Base-by-base conservation (phyloP, 352 stramenopile species). In the Aphanomyces invadans region DNA sequence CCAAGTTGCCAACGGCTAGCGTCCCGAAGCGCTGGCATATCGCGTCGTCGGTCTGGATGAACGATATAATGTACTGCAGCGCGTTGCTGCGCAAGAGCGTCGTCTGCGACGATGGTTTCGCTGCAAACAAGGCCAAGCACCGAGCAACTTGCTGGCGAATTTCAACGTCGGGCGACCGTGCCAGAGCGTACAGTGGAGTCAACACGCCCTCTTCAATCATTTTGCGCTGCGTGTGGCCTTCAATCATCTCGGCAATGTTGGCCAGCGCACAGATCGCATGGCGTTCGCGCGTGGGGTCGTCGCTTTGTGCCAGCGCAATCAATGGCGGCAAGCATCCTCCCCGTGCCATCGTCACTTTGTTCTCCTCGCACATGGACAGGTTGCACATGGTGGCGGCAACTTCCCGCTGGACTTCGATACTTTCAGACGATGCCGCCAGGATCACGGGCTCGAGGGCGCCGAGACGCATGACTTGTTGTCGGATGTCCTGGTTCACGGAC, bases 181-280 rank as follows among this genome's bases (percentile, higher is more conserved):
- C 80, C 11, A 98, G 83, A 10, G 84, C 65, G 38, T 97, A 96
- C 54, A 98, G 70, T 36, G 87, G 88, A 3, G 86, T 88, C n/a
- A 98, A 73, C 55, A 91, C 77, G 3, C 86, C 81, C 57, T 98
- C 93, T 62, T 97, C 90, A 1, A 99, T 76, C 79, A 99, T 95
- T 48, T 96, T 95, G 62, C 92, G 91, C 73, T 98, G 95, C 15
- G 95, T 97, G 68, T 96, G 80, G 19, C 91, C 91, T 66, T 98
- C 91, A 48, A 97, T 91, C 80, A 98, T 98, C 68, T 98, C 95
- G 4, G 95, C 95, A 39, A 99, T 80, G 73, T 98, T 99, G 1
- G 90, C 92, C 1, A 99, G 74, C 31, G 95, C 88, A n/a, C 83
- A 95, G 3, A 96, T 81, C 1, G 93, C 88, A 49, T 98, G 91